These are phyloP conservation scores for Pleurotus cornucopiae DNA, from an alignment of 768 basidiomycete species.

Conservation along the genomic window DNA sequence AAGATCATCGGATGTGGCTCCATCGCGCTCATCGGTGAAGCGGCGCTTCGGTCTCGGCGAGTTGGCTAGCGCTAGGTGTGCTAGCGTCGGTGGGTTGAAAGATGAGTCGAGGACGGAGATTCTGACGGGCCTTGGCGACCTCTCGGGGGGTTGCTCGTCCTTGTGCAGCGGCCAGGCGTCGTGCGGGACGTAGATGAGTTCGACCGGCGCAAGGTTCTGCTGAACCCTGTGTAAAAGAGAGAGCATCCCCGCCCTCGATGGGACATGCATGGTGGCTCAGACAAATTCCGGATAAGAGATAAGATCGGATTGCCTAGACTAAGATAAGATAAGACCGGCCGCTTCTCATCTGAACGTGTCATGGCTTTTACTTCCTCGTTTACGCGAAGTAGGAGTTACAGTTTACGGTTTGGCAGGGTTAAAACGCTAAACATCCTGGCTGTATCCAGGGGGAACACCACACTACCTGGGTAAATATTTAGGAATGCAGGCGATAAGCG, in stretches of 20 bases:
- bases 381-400: too few relatives aligned
- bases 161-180: conserved; percentile 54
- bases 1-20: conserved; percentile 2
- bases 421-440: too few relatives aligned
- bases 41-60: conserved; percentile 24
- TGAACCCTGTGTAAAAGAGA: conserved; percentile 36
- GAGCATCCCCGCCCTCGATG: not conserved
- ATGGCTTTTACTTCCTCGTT: too few relatives aligned
- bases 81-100: conserved; percentile 88
- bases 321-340: not conserved
- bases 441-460: too few relatives aligned
- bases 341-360: too few relatives aligned
- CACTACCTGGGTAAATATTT: too few relatives aligned
- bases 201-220: conserved; percentile 39
- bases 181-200: conserved; percentile 61
- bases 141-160: conserved; percentile 6
- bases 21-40: not conserved
- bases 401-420: too few relatives aligned
- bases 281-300: not conserved
- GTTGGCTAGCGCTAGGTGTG: conserved; percentile 76
- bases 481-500: too few relatives aligned
- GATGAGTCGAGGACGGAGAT: conserved; percentile 86
- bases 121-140: conserved; percentile 24
- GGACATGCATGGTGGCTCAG: not conserved
- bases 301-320: not conserved